phyloP scores from a whole-genome alignment of 768 basidiomycete genomes.

The Rhodotorula sphaerocarpa region DNA sequence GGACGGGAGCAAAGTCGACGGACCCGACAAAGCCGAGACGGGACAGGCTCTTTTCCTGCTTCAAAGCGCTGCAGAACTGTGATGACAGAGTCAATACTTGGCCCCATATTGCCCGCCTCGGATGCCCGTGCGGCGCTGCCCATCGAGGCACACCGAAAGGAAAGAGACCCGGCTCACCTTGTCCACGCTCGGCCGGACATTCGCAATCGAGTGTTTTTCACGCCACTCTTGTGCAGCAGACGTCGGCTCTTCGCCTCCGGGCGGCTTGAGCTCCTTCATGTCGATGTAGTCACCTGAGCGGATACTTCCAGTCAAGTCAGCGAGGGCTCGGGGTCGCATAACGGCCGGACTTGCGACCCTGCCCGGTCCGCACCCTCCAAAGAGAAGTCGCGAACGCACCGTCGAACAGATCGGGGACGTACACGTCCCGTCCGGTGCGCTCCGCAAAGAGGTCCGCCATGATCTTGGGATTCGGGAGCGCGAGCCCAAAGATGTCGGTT shows the following conservation, averaged over 20 bases:
- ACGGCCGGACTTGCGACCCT: too few species aligned
- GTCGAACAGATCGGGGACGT: conserved; percentile 6
- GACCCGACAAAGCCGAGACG: conserved; percentile 3
- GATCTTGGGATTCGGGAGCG: conserved; percentile 4
- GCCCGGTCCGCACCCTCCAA: too few species aligned
- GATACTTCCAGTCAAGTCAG: background rate
- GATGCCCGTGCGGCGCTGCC: too few species aligned
- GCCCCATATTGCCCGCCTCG: too few species aligned
- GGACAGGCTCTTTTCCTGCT: background rate
- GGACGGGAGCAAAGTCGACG: background rate
- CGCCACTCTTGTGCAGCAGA: too few species aligned
- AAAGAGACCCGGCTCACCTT: background rate
- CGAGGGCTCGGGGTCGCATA: background rate
- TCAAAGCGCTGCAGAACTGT: background rate
- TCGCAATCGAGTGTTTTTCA: too few species aligned
- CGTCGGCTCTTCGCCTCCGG: too few species aligned
- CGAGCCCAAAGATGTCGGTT: conserved; percentile 11
- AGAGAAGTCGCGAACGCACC: background rate
- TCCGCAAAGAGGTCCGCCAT: conserved; percentile 6
- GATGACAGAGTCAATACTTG: background rate
- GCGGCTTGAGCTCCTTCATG: background rate
- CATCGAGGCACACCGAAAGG: background rate
- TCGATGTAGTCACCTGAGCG: background rate
- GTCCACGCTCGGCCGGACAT: background rate
- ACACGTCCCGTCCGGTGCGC: background rate